Evolutionary conservation across 2,329 filamentous ascomycete species (phyloP).

Genomic region (Aspergillus sp.): DNA sequence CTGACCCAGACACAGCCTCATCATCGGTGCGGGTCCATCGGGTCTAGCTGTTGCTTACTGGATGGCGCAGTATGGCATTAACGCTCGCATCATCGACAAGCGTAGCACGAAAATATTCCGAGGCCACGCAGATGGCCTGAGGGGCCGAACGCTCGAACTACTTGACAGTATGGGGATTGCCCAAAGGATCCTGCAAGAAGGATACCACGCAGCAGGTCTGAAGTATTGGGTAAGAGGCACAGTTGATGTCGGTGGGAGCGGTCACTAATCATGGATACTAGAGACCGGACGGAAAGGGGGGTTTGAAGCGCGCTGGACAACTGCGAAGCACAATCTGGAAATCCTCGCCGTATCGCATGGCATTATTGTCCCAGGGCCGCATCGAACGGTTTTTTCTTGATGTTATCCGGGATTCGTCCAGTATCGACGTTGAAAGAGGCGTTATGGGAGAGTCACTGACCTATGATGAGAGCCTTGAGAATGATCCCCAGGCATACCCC

Average conservation of each 20-base stretch:
- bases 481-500: constrained; percentile 57
- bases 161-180: constrained; percentile 70
- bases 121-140: constrained; percentile 26
- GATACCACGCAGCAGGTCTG: constrained; percentile 69
- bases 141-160: constrained; percentile 44
- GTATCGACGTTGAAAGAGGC: constrained; percentile 60
- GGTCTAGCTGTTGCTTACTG: constrained; percentile 53
- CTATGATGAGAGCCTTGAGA: constrained; percentile 55
- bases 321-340: constrained; percentile 63
- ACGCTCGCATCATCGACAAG: constrained; percentile 52
- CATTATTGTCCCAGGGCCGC: constrained; percentile 69
- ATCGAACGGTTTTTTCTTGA: constrained; percentile 69
- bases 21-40: constrained; percentile 55
- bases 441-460: constrained; percentile 58
- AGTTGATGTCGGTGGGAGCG: too few species aligned
- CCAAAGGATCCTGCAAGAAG: constrained; percentile 64
- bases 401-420: constrained; percentile 56
- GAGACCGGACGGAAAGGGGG: constrained; percentile 52
- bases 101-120: constrained; percentile 38
- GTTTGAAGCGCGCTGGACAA: constrained; percentile 59
- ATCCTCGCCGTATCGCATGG: constrained; percentile 59
- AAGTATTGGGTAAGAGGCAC: constrained; percentile 36
- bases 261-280: neutral
- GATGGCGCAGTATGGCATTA: constrained; percentile 51
- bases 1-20: constrained; percentile 21